These are phyloP conservation scores for Sonneratia alba DNA, from an alignment of 345 rosid species.

Conservation along the genomic window DNA sequence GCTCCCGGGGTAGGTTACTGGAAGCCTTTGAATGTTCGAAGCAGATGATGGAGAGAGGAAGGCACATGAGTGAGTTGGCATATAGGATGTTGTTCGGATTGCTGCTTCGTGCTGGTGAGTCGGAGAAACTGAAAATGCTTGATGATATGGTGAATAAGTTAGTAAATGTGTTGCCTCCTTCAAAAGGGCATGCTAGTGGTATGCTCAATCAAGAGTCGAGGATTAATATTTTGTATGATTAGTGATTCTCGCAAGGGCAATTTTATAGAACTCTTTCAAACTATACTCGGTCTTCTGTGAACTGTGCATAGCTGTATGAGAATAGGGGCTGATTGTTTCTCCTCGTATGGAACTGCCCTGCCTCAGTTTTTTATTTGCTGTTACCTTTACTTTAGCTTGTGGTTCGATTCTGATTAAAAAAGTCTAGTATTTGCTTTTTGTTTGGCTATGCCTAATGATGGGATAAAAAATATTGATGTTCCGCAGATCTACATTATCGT, in stretches of 20 bases:
- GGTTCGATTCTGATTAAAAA: background rate
- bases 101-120: constrained; percentile 26
- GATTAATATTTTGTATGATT: background rate
- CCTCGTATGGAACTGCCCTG: background rate
- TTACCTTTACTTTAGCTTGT: background rate
- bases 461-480: background rate
- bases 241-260: background rate
- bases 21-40: constrained; percentile 66
- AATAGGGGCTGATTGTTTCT: background rate
- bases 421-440: too few relatives aligned
- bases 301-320: background rate
- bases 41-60: constrained; percentile 66
- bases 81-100: constrained; percentile 42
- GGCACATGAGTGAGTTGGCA: constrained; percentile 43
- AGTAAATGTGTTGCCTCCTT: constrained; percentile 41
- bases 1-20: constrained; percentile 41
- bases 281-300: background rate
- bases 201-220: background rate
- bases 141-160: constrained; percentile 41
- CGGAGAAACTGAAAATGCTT: constrained; percentile 41
- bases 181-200: constrained; percentile 18
- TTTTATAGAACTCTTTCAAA: background rate
- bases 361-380: background rate
- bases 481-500: background rate
- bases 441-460: background rate